A percentile compares a stretch with the other conserved stretches of the same genome.
Conservation (phyloP, 805 yeast species). For the Lachancea lanzarotensis region DNA sequence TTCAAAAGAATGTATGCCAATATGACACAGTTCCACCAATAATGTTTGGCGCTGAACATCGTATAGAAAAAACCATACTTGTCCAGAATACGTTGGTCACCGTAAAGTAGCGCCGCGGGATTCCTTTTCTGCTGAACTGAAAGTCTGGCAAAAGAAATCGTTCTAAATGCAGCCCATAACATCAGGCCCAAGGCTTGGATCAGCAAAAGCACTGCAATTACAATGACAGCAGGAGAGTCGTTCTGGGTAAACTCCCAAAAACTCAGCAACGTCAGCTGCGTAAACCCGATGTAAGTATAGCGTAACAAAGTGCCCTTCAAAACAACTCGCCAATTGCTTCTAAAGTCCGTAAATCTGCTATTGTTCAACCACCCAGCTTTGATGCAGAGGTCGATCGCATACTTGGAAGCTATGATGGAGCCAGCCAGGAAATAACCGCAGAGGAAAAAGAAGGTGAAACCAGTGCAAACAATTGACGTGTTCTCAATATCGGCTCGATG, state of each 20-base stretch:
- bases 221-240: conserved; percentile 87
- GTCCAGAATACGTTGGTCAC: conserved; percentile 63
- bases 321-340: conserved; percentile 50
- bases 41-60: conserved; percentile 73
- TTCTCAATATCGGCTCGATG: conserved; percentile 71
- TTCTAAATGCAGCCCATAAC: conserved; percentile 60
- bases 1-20: conserved; percentile 57
- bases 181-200: conserved; percentile 54
- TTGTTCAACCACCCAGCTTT: conserved; percentile 46
- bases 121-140: conserved; percentile 61
- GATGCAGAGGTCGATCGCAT: conserved; percentile 41
- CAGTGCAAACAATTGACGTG: conserved; percentile 77
- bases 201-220: conserved; percentile 67
- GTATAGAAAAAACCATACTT: conserved; percentile 87
- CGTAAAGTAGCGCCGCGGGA: conserved; percentile 83
- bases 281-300: conserved; percentile 77
- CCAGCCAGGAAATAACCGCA: conserved; percentile 68
- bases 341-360: conserved; percentile 42
- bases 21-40: conserved; percentile 75
- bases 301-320: conserved; percentile 76
- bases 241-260: conserved; percentile 78
- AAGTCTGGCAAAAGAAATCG: conserved; percentile 51
- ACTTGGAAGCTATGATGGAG: conserved; percentile 49
- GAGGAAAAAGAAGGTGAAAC: conserved; percentile 77
- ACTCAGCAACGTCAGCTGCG: conserved; percentile 71